Conservation (phyloP, 345 rosid species). For the Pugionium dolabratum region DNA sequence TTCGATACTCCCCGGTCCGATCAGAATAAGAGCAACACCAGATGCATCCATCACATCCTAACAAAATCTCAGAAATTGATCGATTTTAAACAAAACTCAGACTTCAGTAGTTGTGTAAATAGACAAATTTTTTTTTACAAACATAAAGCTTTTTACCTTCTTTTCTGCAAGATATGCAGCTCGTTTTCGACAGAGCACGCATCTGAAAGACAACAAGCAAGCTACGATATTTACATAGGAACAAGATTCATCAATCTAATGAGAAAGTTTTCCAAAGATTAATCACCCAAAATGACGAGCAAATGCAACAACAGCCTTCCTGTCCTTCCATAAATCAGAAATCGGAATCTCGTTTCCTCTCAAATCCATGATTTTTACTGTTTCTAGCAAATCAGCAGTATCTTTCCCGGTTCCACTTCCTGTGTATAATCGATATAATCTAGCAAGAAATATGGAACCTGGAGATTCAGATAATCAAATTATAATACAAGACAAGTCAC, state of each 20-base stretch:
- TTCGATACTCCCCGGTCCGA: constrained; percentile 84
- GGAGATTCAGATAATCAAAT: background rate
- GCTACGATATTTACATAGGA: constrained; percentile 1
- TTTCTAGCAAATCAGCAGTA: constrained; percentile 47
- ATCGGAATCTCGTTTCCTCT: constrained; percentile 62
- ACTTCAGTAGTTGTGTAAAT: background rate
- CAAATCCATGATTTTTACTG: constrained; percentile 64
- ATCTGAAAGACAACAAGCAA: constrained; percentile 47
- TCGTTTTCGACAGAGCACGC: constrained; percentile 82
- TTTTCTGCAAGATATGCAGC: constrained; percentile 80
- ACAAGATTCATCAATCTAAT: constrained; percentile 17
- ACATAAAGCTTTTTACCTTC: constrained; percentile 54
- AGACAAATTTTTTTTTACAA: no score
- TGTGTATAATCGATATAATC: background rate
- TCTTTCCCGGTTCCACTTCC: constrained; percentile 44
- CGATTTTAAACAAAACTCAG: background rate
- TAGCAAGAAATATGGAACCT: background rate
- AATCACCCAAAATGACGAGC: constrained; percentile 93
- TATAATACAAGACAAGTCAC: background rate
- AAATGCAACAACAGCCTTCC: constrained; percentile 81
- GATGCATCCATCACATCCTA: constrained; percentile 84
- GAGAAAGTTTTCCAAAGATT: background rate
- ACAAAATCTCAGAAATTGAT: constrained; percentile 7
- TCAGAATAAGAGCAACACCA: constrained; percentile 72
- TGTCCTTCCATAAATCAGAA: constrained; percentile 82